These are phyloP conservation scores for Xylaria intraflava DNA, from an alignment of 495 filamentous ascomycete species.

Conservation along the genomic window DNA sequence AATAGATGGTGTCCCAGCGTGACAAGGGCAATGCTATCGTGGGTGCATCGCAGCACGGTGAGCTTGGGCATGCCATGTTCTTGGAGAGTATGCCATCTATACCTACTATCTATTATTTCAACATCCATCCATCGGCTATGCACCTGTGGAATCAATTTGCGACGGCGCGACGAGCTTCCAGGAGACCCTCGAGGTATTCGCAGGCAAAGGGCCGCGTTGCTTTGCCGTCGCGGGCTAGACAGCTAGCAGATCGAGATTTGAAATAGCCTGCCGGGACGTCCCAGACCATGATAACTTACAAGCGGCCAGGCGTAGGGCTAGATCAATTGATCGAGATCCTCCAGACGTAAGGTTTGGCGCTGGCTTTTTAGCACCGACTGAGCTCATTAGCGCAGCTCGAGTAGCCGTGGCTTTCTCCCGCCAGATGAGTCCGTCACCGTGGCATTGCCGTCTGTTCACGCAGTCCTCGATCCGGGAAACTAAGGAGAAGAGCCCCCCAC, in stretches of 20 bases:
- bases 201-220: neutral
- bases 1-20: slow-evolving; percentile 6
- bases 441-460: neutral
- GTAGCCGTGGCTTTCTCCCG: neutral
- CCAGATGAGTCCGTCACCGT: neutral
- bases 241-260: neutral
- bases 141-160: neutral
- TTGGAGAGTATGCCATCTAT: no score
- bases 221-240: neutral
- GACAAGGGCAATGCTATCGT: neutral
- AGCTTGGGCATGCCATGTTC: neutral
- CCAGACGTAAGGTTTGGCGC: no score
- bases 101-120: no score
- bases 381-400: no score
- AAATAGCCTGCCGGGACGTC: neutral
- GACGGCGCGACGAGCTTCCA: neutral
- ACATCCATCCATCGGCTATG: neutral
- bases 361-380: no score
- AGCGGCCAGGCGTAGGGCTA: neutral
- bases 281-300: neutral
- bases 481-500: no score
- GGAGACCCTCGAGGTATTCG: neutral
- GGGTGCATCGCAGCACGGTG: neutral
- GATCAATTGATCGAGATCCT: neutral
- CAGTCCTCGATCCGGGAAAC: no score